phyloP scores from a whole-genome alignment of 148 eudicot genomes.

The Chenopodium berlandieri region DNA sequence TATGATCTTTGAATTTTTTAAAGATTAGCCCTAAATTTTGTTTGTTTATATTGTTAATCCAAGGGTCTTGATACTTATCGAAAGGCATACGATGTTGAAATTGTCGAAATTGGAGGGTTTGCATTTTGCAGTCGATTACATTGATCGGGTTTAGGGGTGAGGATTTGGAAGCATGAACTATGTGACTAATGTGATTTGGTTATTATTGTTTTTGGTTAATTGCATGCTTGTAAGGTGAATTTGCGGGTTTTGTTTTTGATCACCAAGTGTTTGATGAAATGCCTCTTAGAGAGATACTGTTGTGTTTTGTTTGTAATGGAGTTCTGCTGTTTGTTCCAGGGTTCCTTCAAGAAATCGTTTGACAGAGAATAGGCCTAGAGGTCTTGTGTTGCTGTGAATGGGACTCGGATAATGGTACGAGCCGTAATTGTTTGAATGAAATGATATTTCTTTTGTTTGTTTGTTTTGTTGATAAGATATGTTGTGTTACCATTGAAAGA shows the following conservation, averaged over 20 bases:
- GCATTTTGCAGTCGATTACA: conserved; percentile 50
- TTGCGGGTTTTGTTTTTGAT: conserved; percentile 4
- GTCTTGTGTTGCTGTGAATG: conserved; percentile 94
- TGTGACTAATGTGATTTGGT: conserved; percentile 64
- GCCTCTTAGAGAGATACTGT: neutral
- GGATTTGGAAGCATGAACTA: conserved; percentile 96
- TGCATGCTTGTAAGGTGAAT: conserved; percentile 76
- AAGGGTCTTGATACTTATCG: conserved; percentile 87
- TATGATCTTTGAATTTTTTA: neutral
- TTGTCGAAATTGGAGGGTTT: conserved; percentile 77
- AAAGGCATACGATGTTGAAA: conserved; percentile 90
- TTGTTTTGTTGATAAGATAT: neutral
- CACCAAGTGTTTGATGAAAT: conserved; percentile 36
- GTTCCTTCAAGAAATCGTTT: conserved; percentile 75
- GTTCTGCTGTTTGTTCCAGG: conserved; percentile 37
- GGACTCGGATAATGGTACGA: conserved; percentile 83
- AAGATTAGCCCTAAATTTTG: neutral
- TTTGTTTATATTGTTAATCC: conserved; percentile 30
- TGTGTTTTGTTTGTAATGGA: neutral
- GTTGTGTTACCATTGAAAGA: neutral
- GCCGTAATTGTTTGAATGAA: neutral
- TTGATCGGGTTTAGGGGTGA: conserved; percentile 95
- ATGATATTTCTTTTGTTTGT: neutral
- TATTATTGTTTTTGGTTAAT: conserved; percentile 21
- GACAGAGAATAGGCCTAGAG: conserved; percentile 78